These are phyloP conservation scores for Sclerotinia sclerotiorum DNA, from an alignment of 2,329 filamentous ascomycete species.

Conservation along the genomic window DNA sequence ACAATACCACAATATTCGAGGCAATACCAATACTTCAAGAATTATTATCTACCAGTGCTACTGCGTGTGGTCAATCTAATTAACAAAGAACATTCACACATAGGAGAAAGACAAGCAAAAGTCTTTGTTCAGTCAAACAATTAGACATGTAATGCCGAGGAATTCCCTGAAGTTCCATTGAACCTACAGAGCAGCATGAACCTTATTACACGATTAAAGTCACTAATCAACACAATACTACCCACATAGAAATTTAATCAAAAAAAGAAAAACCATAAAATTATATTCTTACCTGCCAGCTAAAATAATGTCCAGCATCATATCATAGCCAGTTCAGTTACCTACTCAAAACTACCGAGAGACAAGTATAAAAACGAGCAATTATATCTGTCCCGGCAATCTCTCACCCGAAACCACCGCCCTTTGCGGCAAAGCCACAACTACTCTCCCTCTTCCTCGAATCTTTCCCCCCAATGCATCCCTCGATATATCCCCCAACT, in stretches of 20 bases:
- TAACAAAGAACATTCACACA: background rate
- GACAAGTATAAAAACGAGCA: background rate
- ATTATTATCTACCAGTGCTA: rapidly evolving
- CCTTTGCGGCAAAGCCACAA: background rate
- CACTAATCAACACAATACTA: background rate
- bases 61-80: no score
- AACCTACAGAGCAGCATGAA: no score
- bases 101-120: background rate
- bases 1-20: no score
- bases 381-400: background rate
- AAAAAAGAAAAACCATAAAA: background rate
- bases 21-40: no score
- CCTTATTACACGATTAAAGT: rapidly evolving
- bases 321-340: background rate
- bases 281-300: background rate
- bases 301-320: background rate
- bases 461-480: background rate
- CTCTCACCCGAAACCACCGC: background rate
- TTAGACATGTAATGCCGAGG: background rate
- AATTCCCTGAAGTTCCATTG: background rate
- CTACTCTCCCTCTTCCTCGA: background rate
- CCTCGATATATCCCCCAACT: background rate
- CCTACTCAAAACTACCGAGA: no score
- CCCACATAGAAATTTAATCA: background rate
- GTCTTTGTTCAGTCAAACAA: background rate